phyloP scores from a whole-genome alignment of 2,329 filamentous ascomycete species.

The Aspergillus latus region DNA sequence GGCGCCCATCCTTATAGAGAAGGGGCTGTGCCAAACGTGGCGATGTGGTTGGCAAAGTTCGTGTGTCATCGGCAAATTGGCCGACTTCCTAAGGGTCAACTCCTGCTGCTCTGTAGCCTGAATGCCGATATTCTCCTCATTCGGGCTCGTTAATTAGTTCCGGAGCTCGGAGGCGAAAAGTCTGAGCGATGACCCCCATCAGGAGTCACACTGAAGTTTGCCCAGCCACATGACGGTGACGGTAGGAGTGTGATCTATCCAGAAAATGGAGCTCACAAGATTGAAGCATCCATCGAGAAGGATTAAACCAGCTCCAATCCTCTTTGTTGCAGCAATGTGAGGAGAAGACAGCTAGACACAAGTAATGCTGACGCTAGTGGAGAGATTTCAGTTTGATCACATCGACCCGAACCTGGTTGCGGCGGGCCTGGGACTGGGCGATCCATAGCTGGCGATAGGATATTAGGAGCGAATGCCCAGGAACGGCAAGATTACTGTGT shows the following conservation, averaged over 20 bases:
- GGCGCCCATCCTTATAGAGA: background rate
- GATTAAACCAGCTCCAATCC: background rate
- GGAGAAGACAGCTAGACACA: background rate
- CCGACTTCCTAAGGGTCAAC: background rate
- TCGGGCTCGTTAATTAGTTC: conserved; percentile 5
- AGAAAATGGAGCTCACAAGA: background rate
- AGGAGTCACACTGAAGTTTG: background rate
- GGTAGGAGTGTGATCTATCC: conserved; percentile 8
- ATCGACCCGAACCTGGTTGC: conserved; percentile 14
- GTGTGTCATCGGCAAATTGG: conserved; percentile 16
- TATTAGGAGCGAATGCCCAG: conserved; percentile 5
- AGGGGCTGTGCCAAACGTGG: conserved; percentile 10
- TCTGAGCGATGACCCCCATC: conserved; percentile 1
- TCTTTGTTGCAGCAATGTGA: background rate
- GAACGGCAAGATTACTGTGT: conserved; percentile 8
- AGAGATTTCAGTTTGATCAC: background rate
- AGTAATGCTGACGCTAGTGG: conserved; percentile 4
- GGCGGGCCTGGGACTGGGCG: conserved; percentile 22
- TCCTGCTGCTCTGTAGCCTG: background rate
- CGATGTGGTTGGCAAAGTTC: conserved; percentile 22
- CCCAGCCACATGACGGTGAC: conserved; percentile 6
- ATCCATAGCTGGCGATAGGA: conserved; percentile 19
- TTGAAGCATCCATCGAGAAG: background rate
- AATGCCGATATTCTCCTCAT: background rate
- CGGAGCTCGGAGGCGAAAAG: background rate